Evolutionary conservation across 2,329 filamentous ascomycete species (phyloP), one percentile per base, ranked within the genome.

Genomic region (Ceratocystis smalleyi): DNA sequence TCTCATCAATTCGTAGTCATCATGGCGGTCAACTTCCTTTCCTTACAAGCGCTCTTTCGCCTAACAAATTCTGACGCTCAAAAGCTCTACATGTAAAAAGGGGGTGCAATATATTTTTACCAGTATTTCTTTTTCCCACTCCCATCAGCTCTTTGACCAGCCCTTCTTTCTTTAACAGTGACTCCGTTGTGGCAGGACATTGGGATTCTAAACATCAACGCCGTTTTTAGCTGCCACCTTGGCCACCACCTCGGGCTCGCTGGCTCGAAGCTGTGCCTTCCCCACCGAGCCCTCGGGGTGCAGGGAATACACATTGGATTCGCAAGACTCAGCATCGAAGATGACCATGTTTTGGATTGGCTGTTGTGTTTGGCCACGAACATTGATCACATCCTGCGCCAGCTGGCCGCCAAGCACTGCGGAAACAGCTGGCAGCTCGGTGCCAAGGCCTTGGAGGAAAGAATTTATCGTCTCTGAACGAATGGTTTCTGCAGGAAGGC

Each of bases 351-450:
- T 99, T 76, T 99, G 94, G 51, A 99, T 87, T 0, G 94, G 94
- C 74, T 96, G 94, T 76, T 97, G 91, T 49, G 88, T 85, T 72
- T 88, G 85, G 60, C 91, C 90, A 5, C 97, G 81, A 40, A 96
- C 91, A 71, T 97, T 97, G 76, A 99, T 97, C 62, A 96, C 91
- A 72, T 99, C 94, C 75, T 99, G 94, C 0, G 92, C 90, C 17
- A 99, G 80, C 73, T 91, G 85, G 8, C 91, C 94, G 60, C 94
- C 94, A 10, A 99, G 78, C 66, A 96, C 89, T 1, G 94, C 91
- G 0, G 89, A 86, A 7, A 95, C 89, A 6, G 94, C 91, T 12
- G 88, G 86, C 47, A 97, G 77, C 75, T 97, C 92, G 70, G 84
- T 84, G 64, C 85, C 87, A 5, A 96, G 78, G 69, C 95, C 95